These are phyloP conservation scores for Pseudocercospora cruenta DNA, from an alignment of 2,329 filamentous ascomycete species.

Conservation along the genomic window DNA sequence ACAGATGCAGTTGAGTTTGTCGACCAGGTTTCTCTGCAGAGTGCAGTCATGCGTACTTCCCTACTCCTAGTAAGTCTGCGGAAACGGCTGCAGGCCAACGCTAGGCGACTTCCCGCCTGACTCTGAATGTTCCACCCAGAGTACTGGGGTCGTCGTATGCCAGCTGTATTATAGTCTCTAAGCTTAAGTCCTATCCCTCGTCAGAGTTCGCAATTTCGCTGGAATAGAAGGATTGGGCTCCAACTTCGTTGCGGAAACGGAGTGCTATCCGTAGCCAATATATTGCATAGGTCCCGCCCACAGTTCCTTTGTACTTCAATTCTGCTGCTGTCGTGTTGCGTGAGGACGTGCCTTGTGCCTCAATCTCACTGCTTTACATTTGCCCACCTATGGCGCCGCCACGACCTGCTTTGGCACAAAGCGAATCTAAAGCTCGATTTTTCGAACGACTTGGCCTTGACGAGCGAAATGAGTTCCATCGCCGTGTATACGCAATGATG, in stretches of 20 bases:
- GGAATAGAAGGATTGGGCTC: conserved; percentile 21
- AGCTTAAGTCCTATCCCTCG: conserved; percentile 25
- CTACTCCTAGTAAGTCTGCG: conserved; percentile 23
- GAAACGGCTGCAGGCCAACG: conserved; percentile 28
- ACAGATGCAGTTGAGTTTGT: conserved; percentile 20
- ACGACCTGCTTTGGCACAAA: conserved; percentile 44
- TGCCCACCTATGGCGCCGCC: conserved; percentile 34
- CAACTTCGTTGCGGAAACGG: conserved; percentile 9
- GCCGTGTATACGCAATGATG: conserved; percentile 47
- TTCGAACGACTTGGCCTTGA: conserved; percentile 48
- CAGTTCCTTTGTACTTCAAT: not conserved
- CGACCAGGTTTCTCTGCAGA: conserved; percentile 24
- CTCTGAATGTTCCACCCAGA: conserved; percentile 26
- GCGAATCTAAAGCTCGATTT: conserved; percentile 50
- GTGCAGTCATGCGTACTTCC: conserved; percentile 25
- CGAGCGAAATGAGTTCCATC: conserved; percentile 42
- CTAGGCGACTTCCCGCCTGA: conserved; percentile 28
- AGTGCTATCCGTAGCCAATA: conserved; percentile 6
- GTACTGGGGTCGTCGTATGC: conserved; percentile 25
- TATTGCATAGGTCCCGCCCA: conserved; percentile 10
- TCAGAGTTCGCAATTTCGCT: conserved; percentile 26
- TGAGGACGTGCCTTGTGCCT: not conserved
- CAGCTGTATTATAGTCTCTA: conserved; percentile 24
- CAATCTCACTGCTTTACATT: conserved; percentile 1
- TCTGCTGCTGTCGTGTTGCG: conserved; percentile 2